Conservation (phyloP, 768 basidiomycete species). For the Serendipita sp. region DNA sequence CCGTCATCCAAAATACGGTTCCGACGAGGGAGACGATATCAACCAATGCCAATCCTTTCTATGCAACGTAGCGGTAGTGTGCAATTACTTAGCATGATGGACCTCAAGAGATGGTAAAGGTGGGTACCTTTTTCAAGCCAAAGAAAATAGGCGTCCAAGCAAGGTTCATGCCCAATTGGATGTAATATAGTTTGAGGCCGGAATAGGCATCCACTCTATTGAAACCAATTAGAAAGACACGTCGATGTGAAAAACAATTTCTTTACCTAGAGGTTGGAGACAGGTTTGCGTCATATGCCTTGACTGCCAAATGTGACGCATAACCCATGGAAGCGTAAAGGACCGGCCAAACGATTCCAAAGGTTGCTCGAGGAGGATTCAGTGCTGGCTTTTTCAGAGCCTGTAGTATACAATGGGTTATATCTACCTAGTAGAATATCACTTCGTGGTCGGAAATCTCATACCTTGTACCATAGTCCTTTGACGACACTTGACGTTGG, state of each 20-base stretch:
- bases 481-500: slow-evolving; percentile 31
- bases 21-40: slow-evolving; percentile 38
- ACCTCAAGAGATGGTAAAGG: too few relatives aligned
- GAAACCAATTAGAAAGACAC: not conserved
- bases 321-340: slow-evolving; percentile 41
- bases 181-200: slow-evolving; percentile 43
- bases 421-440: too few relatives aligned
- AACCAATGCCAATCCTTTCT: slow-evolving; percentile 39
- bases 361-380: slow-evolving; percentile 34
- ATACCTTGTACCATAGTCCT: slow-evolving; percentile 41
- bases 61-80: too few relatives aligned
- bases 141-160: slow-evolving; percentile 56
- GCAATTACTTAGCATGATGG: too few relatives aligned
- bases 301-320: slow-evolving; percentile 45
- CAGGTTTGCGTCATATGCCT: slow-evolving; percentile 31
- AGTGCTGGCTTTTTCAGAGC: slow-evolving; percentile 35
- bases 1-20: slow-evolving; percentile 45
- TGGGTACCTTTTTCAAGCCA: slow-evolving; percentile 20
- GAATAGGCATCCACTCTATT: slow-evolving; percentile 27
- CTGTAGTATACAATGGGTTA: slow-evolving; percentile 17
- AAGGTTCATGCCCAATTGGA: slow-evolving; percentile 41
- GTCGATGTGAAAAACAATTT: too few relatives aligned
- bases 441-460: too few relatives aligned
- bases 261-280: slow-evolving; percentile 29
- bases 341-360: slow-evolving; percentile 43